Evolutionary conservation across 176 grass and related monocot species (phyloP), one percentile per base, ranked within the genome.

Genomic region (Panicum miliaceum): DNA sequence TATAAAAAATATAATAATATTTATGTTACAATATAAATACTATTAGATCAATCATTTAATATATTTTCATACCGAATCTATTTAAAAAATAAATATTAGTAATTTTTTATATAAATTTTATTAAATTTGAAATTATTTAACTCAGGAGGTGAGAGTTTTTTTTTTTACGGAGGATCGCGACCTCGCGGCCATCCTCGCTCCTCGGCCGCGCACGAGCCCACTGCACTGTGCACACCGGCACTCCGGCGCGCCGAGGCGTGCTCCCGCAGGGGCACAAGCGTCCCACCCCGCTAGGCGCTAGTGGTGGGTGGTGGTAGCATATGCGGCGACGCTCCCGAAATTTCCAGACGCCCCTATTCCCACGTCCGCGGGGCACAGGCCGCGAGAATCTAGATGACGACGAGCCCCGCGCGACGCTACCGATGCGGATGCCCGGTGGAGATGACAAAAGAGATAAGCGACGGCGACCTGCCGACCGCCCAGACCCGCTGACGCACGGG

Each of bases 321-420:
- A 63, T 63, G 64, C 76, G 52, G 51, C 53, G 18, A 6, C 10
- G 4, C 69, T 75, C 50, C 83, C 83, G 78, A 89, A 70, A 36
- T 35, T 45, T 89, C 87, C 5, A 81, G 87, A 76, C 6, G 12
- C 76, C 22, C 7, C 75, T 8, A 1, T 20, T 14, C 13, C 56
- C 52, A 34, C 35, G 1, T 64, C 56, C 60, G 6, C 52, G 5
- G 5, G 0, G 12, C 12, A 3, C 56, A 11, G n/a, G 22, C 38
- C 67, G 67, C 68, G 68, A 45, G 40, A 43, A 70, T 45, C 68
- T 13, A 68, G 66, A 64, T 14, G 25, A 35, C 74, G 19, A 37
- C 43, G 75, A 62, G 43, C 29, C 29, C 29, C 29, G 29, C 29
- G 29, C 76, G 68, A 80, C 47, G 56, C 58, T 22, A 42, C 20